These are phyloP conservation scores for Calvatia gigantea DNA, from an alignment of 768 basidiomycete species.

Conservation along the genomic window DNA sequence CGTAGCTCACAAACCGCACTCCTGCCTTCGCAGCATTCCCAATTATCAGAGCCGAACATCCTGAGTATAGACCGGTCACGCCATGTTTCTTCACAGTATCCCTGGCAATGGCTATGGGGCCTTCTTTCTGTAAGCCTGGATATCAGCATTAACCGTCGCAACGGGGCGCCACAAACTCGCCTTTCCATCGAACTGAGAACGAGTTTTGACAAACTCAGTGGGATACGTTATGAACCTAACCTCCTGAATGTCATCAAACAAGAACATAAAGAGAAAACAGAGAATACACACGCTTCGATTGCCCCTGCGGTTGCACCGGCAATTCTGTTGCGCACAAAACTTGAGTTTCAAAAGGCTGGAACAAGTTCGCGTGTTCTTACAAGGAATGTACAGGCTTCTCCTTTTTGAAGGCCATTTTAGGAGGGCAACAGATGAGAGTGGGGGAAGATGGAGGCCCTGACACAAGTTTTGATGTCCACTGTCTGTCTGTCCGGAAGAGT, in stretches of 20 bases:
- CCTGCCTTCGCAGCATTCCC: conserved; percentile 95
- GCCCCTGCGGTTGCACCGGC: conserved; percentile 93
- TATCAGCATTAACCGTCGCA: not conserved
- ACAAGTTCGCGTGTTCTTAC: conserved; percentile 23
- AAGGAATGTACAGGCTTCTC: conserved; percentile 87
- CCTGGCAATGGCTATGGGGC: conserved; percentile 70
- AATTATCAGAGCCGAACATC: conserved; percentile 83
- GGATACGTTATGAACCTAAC: conserved; percentile 82
- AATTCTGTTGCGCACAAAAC: conserved; percentile 33
- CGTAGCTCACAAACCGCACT: conserved; percentile 93
- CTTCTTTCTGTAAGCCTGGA: conserved; percentile 39
- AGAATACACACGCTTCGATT: conserved; percentile 74
- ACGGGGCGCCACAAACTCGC: conserved; percentile 28
- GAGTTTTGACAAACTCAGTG: conserved; percentile 90
- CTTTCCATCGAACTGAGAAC: conserved; percentile 87
- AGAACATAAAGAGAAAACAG: conserved; percentile 3
- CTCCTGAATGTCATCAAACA: conserved; percentile 34
- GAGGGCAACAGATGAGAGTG: not conserved
- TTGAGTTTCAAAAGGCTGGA: not conserved
- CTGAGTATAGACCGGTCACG: conserved; percentile 85
- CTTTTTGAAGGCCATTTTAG: conserved; percentile 41
- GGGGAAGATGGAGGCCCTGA: not conserved
- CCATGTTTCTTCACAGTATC: conserved; percentile 77
- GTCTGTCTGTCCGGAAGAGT: not conserved
- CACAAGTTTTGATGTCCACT: not conserved